phyloP scores from a whole-genome alignment of 192 early-diverging fungal genomes.

The Mortierella claussenii region DNA sequence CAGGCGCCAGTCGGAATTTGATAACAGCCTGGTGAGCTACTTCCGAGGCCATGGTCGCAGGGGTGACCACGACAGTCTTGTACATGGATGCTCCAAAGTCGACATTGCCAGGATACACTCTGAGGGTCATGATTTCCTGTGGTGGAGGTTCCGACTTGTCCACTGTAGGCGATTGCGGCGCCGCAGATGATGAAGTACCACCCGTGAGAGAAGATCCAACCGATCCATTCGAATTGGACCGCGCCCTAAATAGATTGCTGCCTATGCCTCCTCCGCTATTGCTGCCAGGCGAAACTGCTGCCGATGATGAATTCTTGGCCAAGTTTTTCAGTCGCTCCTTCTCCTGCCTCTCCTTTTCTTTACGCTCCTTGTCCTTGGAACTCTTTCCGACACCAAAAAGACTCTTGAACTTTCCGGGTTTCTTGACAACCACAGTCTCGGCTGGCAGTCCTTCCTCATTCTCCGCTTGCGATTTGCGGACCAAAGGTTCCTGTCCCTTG shows the following conservation, averaged over 20 bases:
- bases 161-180: constrained; percentile 13
- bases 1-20: constrained; percentile 61
- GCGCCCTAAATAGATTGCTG: constrained; percentile 31
- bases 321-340: constrained; percentile 27
- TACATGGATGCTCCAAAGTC: constrained; percentile 63
- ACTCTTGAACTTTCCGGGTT: constrained; percentile 54
- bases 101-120: constrained; percentile 67
- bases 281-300: background rate
- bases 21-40: constrained; percentile 62
- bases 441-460: constrained; percentile 23
- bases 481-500: constrained; percentile 2
- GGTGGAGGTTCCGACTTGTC: constrained; percentile 30
- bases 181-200: background rate
- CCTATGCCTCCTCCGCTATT: constrained; percentile 13
- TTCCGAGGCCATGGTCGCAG: constrained; percentile 57
- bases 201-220: constrained; percentile 12
- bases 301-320: constrained; percentile 7
- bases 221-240: constrained; percentile 52
- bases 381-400: constrained; percentile 48
- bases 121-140: constrained; percentile 56
- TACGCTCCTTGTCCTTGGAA: constrained; percentile 52
- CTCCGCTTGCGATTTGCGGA: constrained; percentile 25
- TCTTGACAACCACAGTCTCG: constrained; percentile 30
- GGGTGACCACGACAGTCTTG: constrained; percentile 63
- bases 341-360: constrained; percentile 49